These are phyloP conservation scores for Gryganskiella cystojenkinii DNA, from an alignment of 192 early-diverging fungal species.

Conservation along the genomic window DNA sequence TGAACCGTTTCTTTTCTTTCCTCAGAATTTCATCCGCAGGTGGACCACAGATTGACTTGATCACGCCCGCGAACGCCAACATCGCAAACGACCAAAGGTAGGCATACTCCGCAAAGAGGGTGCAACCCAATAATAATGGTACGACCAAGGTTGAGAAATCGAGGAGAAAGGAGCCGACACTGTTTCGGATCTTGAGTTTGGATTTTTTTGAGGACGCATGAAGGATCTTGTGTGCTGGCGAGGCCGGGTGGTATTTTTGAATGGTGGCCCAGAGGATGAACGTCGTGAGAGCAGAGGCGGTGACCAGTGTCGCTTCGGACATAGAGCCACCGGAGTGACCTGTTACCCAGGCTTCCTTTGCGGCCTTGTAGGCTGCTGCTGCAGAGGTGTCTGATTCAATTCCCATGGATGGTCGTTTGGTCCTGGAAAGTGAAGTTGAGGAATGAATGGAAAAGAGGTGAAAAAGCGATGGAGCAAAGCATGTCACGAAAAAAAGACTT, in stretches of 20 bases:
- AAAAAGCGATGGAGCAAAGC: background rate
- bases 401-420: conserved; percentile 5
- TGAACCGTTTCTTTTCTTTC: conserved; percentile 44
- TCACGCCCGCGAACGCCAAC: conserved; percentile 17
- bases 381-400: background rate
- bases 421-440: too few species aligned
- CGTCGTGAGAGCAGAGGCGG: conserved; percentile 56
- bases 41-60: conserved; percentile 30
- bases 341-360: conserved; percentile 67
- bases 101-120: conserved; percentile 38
- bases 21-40: conserved; percentile 27
- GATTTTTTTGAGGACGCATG: conserved; percentile 10
- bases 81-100: conserved; percentile 43
- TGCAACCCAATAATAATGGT: conserved; percentile 39
- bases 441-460: background rate
- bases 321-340: conserved; percentile 63
- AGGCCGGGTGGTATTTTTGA: conserved; percentile 50
- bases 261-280: conserved; percentile 47
- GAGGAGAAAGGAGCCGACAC: conserved; percentile 18
- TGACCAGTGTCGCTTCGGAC: conserved; percentile 56
- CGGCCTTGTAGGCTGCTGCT: conserved; percentile 59
- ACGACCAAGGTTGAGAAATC: conserved; percentile 32
- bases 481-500: too few species aligned
- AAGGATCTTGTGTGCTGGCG: conserved; percentile 25
- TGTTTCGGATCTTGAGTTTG: conserved; percentile 24